Evolutionary conservation across 129 eudicot species (phyloP), one percentile per base, ranked within the genome.

Genomic region (Artemisia argyi): DNA sequence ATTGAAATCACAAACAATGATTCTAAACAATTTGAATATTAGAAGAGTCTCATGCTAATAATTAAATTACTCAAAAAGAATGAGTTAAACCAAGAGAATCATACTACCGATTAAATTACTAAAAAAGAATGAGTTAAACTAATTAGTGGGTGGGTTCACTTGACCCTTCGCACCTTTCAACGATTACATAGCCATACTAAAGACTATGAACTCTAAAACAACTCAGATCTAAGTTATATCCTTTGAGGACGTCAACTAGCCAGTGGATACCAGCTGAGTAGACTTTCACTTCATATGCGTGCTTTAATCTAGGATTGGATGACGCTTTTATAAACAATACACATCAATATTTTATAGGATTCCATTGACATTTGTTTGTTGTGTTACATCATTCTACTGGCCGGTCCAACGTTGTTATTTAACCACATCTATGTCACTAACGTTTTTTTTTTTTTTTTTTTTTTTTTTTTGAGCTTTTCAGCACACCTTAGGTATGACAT

Each of bases 221-320:
- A 46, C 70, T 44, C 44, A 46, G 46, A 52, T 15, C 57, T 52
- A 52, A 15, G 57, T 52, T 52, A 18, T 53, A 18, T 65, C 54
- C 4, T 65, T 28, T 30, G 22, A 68, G 57, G 42, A 50, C 53
- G 51, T 53, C 24, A 65, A 26, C 17, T 46, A 8, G 46, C 30
- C 68, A 76, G 80, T 76, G 80, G 74, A 59, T 68, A 57, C 39
- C 46, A 61, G 71, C 76, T 76, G 76, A 76, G 81, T 76, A 71
- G 82, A 78, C 67, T 72, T 44, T 78, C 82, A 78, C 82, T 78
- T 71, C 42, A 4, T 60, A 18, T 48, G 11, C 66, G 22, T 44
- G 13, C 77, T 78, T 78, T 63, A 47, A 35, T 44, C 61, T 71
- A 14, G 11, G 6, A 78, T 78, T 78, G 77, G 66, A 42, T 14